Conservation (phyloP, 2,329 filamentous ascomycete genomes). For the Mycosphaerella sp. region DNA sequence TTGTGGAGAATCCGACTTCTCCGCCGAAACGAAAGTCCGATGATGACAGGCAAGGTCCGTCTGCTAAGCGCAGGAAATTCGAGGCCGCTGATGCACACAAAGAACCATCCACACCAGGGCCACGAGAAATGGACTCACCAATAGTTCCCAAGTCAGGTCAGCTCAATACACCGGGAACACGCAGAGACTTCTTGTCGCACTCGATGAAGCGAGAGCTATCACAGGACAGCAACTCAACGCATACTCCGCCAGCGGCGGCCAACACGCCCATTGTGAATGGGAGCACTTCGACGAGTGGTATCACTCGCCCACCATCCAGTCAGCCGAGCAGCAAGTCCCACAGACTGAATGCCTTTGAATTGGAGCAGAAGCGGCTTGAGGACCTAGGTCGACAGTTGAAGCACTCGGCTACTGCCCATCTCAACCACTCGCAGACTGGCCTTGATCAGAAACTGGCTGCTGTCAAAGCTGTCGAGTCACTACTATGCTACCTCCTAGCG, state of each 20-base stretch:
- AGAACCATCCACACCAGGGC: slow-evolving; percentile 25
- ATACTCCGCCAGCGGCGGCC: slow-evolving; percentile 24
- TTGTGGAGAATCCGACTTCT: slow-evolving; percentile 10
- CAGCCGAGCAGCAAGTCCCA: slow-evolving; percentile 24
- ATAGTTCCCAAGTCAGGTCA: slow-evolving; percentile 18
- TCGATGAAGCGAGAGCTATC: slow-evolving; percentile 25
- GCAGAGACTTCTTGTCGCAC: slow-evolving; percentile 26
- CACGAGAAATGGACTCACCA: slow-evolving; percentile 21
- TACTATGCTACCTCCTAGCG: slow-evolving; percentile 36
- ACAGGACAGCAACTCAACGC: slow-evolving; percentile 21
- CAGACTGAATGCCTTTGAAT: slow-evolving; percentile 34
- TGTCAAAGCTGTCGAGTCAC: slow-evolving; percentile 41
- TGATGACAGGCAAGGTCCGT: slow-evolving; percentile 12
- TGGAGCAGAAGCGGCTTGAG: slow-evolving; percentile 37
- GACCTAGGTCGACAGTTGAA: slow-evolving; percentile 42
- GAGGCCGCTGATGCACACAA: slow-evolving; percentile 18
- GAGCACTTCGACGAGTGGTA: slow-evolving; percentile 15
- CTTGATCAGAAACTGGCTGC: slow-evolving; percentile 30
- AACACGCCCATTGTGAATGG: slow-evolving; percentile 21
- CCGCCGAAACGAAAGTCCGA: slow-evolving; percentile 9
- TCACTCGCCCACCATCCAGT: slow-evolving; percentile 19
- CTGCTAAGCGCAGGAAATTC: slow-evolving; percentile 26
- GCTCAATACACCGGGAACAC: slow-evolving; percentile 24
- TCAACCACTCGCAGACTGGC: slow-evolving; percentile 9
- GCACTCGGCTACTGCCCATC: slow-evolving; percentile 38